These are phyloP conservation scores for Coniophora puteana DNA, from an alignment of 1,284 basidiomycete species.

Conservation along the genomic window DNA sequence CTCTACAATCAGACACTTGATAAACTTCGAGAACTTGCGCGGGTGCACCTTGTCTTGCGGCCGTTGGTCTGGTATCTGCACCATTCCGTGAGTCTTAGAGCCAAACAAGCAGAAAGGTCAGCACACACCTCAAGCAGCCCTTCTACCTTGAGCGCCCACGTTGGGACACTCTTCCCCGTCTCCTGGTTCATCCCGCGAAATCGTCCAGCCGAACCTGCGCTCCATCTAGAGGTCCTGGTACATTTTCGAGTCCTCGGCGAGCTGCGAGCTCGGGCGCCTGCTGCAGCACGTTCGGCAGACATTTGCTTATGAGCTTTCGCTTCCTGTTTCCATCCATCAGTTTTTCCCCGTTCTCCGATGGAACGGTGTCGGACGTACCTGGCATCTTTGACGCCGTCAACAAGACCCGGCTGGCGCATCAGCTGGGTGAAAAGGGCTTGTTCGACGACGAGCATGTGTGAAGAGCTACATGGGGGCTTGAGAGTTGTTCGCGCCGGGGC, in stretches of 20 bases:
- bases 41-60: conserved; percentile 62
- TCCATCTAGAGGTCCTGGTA: conserved; percentile 89
- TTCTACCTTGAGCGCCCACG: conserved; percentile 89
- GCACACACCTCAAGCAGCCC: conserved; percentile 74
- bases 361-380: conserved; percentile 30
- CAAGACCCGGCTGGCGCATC: too few species aligned
- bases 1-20: conserved; percentile 85
- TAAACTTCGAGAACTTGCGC: conserved; percentile 84
- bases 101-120: not conserved
- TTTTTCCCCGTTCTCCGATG: too few species aligned
- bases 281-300: conserved; percentile 66
- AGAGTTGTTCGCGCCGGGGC: too few species aligned
- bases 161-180: conserved; percentile 79
- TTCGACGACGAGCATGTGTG: too few species aligned
- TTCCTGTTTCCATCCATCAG: conserved; percentile 43
- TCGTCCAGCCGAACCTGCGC: conserved; percentile 92
- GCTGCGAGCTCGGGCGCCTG: conserved; percentile 66
- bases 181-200: conserved; percentile 69
- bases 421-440: not conserved
- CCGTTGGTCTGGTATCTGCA: conserved; percentile 59
- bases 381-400: conserved; percentile 30
- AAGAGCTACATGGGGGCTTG: too few species aligned
- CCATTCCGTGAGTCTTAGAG: not conserved
- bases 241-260: conserved; percentile 80
- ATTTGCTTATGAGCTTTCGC: conserved; percentile 78